Evolutionary conservation across 495 filamentous ascomycete species (phyloP).

Genomic region (Aspergillus conjunctus): DNA sequence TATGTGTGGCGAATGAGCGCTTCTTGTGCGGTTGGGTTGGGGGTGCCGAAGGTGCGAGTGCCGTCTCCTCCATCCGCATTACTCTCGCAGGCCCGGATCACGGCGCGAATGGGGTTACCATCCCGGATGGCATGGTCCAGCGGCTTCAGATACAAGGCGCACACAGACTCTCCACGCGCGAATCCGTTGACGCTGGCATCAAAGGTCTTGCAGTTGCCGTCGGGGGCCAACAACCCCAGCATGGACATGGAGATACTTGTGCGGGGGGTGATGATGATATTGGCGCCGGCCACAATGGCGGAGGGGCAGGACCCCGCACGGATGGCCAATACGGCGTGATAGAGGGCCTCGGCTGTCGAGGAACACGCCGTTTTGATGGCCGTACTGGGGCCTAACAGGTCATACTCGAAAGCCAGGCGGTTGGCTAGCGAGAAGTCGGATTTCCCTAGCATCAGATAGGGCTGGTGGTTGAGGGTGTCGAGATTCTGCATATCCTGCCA

Average conservation of each 20-base stretch:
- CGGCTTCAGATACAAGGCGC: not conserved
- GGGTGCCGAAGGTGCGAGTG: not conserved
- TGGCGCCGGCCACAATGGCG: not conserved
- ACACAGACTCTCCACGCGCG: not conserved
- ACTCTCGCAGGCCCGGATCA: not conserved
- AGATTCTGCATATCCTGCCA: not conserved
- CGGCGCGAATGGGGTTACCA: constrained; percentile 6
- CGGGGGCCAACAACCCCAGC: not conserved
- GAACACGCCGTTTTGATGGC: not conserved
- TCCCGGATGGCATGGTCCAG: constrained; percentile 6
- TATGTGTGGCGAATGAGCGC: constrained; percentile 29
- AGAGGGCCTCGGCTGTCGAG: not conserved
- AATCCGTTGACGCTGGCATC: constrained; percentile 6
- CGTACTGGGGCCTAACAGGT: not conserved
- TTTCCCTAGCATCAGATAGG: not conserved
- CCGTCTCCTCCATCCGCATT: constrained; percentile 3
- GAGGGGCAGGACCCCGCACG: not conserved
- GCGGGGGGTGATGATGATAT: too few species aligned
- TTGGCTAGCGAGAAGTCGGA: not conserved
- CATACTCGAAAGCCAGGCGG: not conserved
- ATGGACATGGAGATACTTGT: too few species aligned
- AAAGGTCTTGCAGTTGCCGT: constrained; percentile 3
- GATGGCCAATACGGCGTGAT: not conserved
- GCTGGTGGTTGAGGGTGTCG: not conserved
- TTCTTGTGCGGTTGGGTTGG: constrained; percentile 6